Base-by-base conservation (phyloP, 2,329 filamentous ascomycete species). In the Trichophyton benhamiae region DNA sequence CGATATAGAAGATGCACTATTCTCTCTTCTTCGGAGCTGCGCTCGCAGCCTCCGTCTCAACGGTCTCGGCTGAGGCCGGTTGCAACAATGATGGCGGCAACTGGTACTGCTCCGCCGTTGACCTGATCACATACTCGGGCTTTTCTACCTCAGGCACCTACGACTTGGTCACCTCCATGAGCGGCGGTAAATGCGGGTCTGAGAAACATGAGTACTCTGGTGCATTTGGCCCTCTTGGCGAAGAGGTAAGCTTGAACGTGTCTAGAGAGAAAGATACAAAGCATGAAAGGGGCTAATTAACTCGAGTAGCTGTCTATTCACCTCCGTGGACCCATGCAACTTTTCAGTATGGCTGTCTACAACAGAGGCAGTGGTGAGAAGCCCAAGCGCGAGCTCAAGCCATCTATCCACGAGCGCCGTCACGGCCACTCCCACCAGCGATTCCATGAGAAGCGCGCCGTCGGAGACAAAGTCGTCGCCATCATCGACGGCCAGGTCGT, bases 321-420 rank as follows among this genome's bases (percentile, higher is more conserved):
- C 71, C 79, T 91, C 69, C 85, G 87, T 66, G 88, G 88, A 2
- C 87, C 88, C 1, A 72, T 88, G 66, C 75, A 81, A 44, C 70
- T 91, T 36, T 83, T 83, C 69, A 80, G 88, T 66, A 78, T 90
- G 60, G 88, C 87, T 9, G 84, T 85, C 60, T 91, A 90, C 72
- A 80, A 78, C 53, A 79, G 83, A n/a, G 76, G 76, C 22, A 64
- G 64, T 25, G 63, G 64, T 25, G 63, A 63, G 17, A 63, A 61
- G 25, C 68, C 67, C 44, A 79, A 78, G 70, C 73, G 76, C 64
- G 71, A 68, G 52, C 62, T 63, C 22, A 69, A 67, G 59, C 72
- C 75, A 58, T 71, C 67, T 41, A 69, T 71, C 61, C 71, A 70
- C 57, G 74, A 74, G 8, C 74, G 73, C 62, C 69, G 68, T 44